These are phyloP conservation scores for Polyporus tsugae DNA, from an alignment of 1,284 basidiomycete genomes.

Conservation along the genomic window DNA sequence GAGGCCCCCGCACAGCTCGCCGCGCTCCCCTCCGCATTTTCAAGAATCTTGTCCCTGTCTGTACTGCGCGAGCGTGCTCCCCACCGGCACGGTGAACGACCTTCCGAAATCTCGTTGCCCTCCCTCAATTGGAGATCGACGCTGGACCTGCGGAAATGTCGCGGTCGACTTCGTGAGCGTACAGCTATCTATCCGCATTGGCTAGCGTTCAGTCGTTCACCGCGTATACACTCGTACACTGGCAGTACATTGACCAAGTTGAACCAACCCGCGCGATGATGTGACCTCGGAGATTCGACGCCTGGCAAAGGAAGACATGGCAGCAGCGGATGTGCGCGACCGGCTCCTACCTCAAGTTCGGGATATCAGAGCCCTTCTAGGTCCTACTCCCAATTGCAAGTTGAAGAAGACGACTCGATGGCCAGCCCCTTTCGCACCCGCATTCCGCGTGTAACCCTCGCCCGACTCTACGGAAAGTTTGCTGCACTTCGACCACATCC, in stretches of 20 bases:
- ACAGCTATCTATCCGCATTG: background rate
- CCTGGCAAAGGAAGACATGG: background rate
- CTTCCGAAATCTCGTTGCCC: no score
- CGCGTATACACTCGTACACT: background rate
- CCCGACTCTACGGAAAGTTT: conserved; percentile 6
- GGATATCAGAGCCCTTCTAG: background rate
- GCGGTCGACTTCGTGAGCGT: background rate
- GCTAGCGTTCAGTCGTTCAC: no score
- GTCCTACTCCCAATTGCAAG: background rate
- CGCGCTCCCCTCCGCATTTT: background rate
- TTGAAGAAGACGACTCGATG: background rate
- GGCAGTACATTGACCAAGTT: background rate
- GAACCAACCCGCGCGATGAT: background rate
- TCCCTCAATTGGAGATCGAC: no score
- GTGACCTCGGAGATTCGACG: no score
- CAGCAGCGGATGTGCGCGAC: background rate
- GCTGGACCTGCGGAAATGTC: no score
- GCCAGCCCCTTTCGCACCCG: background rate
- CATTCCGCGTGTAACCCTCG: background rate
- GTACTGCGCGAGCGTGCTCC: no score
- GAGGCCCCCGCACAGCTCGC: background rate
- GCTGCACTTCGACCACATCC: background rate
- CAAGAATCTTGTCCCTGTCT: no score
- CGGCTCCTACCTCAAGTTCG: background rate
- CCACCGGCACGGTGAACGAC: no score